A percentile compares a stretch with the other conserved stretches of the same genome.
phyloP scores from a whole-genome alignment of 257 asterid species.

The Echites panduratus region DNA sequence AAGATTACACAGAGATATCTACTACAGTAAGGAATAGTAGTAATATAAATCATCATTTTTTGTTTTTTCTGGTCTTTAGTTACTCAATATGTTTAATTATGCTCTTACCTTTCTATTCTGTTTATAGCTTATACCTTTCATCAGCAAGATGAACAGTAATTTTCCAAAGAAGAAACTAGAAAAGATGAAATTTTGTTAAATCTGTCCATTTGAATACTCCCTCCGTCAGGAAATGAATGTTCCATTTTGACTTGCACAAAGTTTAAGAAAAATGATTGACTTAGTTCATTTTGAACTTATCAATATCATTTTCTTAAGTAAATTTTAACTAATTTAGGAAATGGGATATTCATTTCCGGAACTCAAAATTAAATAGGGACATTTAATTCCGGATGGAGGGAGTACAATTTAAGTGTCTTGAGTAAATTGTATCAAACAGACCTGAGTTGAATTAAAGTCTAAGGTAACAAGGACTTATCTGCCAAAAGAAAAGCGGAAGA shows the following conservation, averaged over 20 bases:
- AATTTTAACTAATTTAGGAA: no score
- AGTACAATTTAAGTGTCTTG: neutral
- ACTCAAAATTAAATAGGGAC: no score
- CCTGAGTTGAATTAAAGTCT: neutral
- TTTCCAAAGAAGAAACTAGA: neutral
- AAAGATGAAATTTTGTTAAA: neutral
- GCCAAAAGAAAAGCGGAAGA: neutral
- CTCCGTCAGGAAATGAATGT: no score
- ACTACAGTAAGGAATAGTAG: conserved; percentile 56
- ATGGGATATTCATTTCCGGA: no score
- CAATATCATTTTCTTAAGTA: no score
- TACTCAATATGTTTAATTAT: neutral
- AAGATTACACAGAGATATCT: conserved; percentile 87
- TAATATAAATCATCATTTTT: conserved; percentile 15
- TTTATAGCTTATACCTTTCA: neutral
- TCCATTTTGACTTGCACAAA: no score
- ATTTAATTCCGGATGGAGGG: no score
- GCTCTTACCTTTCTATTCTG: neutral
- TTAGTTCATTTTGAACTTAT: no score
- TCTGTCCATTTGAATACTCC: neutral
- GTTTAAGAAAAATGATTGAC: no score
- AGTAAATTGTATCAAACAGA: neutral
- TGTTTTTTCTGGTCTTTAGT: neutral
- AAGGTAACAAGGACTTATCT: neutral
- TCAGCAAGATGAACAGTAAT: neutral